Evolutionary conservation across 306 rosid species (phyloP).

Genomic region (Canavalia gladiata): DNA sequence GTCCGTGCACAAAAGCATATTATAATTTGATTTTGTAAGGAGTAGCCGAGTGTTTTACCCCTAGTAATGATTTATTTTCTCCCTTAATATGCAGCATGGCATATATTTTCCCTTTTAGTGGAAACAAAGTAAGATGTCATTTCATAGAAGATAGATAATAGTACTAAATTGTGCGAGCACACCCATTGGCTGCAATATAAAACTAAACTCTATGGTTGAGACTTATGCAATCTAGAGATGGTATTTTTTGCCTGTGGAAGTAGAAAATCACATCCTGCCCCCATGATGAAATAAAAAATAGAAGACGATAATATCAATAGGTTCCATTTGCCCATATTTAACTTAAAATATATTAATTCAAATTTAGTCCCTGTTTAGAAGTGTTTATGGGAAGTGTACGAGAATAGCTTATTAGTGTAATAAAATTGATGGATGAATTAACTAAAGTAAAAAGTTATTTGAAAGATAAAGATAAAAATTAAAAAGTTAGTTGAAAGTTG

Average conservation of each 20-base stretch:
- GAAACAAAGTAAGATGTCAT: background rate
- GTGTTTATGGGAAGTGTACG: too few relatives aligned
- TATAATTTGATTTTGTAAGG: slow-evolving; percentile 9
- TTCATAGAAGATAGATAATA: background rate
- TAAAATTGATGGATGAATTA: too few relatives aligned
- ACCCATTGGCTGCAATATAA: background rate
- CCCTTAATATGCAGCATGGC: background rate
- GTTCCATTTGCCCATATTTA: too few relatives aligned
- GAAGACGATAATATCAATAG: too few relatives aligned
- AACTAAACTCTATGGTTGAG: background rate
- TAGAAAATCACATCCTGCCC: background rate
- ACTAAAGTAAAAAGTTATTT: too few relatives aligned
- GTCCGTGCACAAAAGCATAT: background rate
- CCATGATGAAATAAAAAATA: too few relatives aligned
- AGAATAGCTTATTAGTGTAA: too few relatives aligned
- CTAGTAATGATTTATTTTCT: background rate
- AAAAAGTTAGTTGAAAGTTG: too few relatives aligned
- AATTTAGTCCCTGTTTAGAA: too few relatives aligned
- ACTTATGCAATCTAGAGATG: background rate
- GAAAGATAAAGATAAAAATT: too few relatives aligned
- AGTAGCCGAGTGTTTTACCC: slow-evolving; percentile 10
- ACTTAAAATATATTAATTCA: too few relatives aligned
- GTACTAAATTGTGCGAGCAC: background rate
- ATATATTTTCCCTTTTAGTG: background rate
- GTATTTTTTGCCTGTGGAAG: background rate